Conservation (phyloP, 176 grass and related monocot genomes). For the Phyllostachys edulis region DNA sequence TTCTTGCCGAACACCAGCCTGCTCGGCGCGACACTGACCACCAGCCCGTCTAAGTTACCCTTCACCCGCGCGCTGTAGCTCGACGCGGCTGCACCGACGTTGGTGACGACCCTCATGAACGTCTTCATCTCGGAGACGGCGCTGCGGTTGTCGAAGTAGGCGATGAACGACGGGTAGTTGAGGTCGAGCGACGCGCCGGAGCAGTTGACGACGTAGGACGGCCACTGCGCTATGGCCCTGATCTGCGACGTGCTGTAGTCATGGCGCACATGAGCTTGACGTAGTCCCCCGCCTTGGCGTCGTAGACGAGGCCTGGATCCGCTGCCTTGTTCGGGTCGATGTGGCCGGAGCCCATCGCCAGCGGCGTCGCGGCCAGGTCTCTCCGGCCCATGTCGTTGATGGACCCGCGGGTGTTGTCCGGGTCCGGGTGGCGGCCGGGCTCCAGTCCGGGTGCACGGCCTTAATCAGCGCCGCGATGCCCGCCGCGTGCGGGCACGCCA, state of each 20-base stretch:
- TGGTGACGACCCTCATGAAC: slow-evolving; percentile 46
- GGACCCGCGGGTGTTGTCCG: slow-evolving; percentile 29
- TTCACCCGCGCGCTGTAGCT: slow-evolving; percentile 36
- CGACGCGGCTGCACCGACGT: slow-evolving; percentile 39
- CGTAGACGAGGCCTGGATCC: slow-evolving; percentile 56
- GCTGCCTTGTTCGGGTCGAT: slow-evolving; percentile 46
- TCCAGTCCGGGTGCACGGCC: slow-evolving; percentile 32
- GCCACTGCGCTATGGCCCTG: slow-evolving; percentile 10
- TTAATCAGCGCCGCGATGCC: slow-evolving; percentile 43
- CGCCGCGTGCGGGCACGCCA: slow-evolving; percentile 41
- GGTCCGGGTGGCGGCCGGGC: slow-evolving; percentile 37
- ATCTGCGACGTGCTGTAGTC: slow-evolving; percentile 40
- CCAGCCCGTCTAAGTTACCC: slow-evolving; percentile 29
- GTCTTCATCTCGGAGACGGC: neutral
- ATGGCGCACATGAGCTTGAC: slow-evolving; percentile 40
- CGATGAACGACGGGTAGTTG: slow-evolving; percentile 63
- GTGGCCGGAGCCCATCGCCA: slow-evolving; percentile 56
- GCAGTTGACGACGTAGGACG: slow-evolving; percentile 36
- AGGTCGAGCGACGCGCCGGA: slow-evolving; percentile 42
- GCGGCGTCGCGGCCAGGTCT: slow-evolving; percentile 10
- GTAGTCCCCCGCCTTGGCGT: slow-evolving; percentile 41
- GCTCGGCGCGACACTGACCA: neutral
- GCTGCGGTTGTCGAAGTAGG: slow-evolving; percentile 30
- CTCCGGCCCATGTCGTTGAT: slow-evolving; percentile 33
- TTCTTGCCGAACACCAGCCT: slow-evolving; percentile 30